phyloP scores from a whole-genome alignment of 1,284 basidiomycete species.

The Moesziomyces antarcticus region DNA sequence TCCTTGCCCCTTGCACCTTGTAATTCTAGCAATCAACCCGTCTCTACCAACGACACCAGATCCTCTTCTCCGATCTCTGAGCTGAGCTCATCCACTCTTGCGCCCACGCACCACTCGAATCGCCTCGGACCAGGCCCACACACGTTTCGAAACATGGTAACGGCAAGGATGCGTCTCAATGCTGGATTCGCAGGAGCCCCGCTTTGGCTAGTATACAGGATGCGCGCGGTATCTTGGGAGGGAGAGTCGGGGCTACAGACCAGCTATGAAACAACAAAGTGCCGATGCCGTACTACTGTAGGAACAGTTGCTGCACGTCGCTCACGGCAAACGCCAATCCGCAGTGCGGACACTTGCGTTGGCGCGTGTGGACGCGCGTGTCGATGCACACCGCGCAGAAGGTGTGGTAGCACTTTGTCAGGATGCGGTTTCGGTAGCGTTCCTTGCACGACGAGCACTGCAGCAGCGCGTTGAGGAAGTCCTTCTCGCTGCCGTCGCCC shows the following conservation, averaged over 20 bases:
- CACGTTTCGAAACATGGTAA: background rate
- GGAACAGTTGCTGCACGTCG: conserved; percentile 86
- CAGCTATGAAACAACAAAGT: background rate
- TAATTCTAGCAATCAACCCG: conserved; percentile 33
- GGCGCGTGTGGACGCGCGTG: conserved; percentile 84
- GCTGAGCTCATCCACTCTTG: background rate
- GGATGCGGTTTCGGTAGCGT: conserved; percentile 84
- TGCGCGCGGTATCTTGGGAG: background rate
- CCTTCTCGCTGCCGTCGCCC: conserved; percentile 60
- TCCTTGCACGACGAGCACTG: conserved; percentile 91
- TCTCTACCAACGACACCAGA: conserved; percentile 9
- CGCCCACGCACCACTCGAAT: background rate
- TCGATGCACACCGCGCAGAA: conserved; percentile 91
- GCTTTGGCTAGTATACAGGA: background rate
- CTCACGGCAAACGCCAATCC: conserved; percentile 84
- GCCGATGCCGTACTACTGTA: conserved; percentile 37
- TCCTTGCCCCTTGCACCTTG: conserved; percentile 10
- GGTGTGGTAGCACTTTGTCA: conserved; percentile 94
- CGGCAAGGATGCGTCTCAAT: background rate
- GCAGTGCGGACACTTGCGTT: conserved; percentile 95
- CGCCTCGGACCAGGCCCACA: background rate
- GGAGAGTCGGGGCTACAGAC: background rate
- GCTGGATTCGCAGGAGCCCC: background rate
- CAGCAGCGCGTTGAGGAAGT: conserved; percentile 81
- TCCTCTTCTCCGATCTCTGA: too few species aligned